These are phyloP conservation scores for Bacidia gigantensis DNA, from an alignment of 495 filamentous ascomycete genomes.

Conservation along the genomic window DNA sequence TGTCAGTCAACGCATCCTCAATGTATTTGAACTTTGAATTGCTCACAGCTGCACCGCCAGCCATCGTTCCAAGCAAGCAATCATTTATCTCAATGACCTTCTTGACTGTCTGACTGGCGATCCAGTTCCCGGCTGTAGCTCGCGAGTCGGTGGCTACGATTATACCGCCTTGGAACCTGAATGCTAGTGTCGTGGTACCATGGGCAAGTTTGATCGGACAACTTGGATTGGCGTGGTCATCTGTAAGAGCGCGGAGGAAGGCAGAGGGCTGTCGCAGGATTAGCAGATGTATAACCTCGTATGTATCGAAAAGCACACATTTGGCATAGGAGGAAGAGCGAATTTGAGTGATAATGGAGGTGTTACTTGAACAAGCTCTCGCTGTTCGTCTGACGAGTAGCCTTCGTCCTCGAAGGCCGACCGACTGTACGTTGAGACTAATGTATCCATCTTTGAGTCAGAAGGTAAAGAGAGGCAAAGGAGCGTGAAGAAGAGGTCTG, in stretches of 20 bases:
- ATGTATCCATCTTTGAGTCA: slow-evolving; percentile 57
- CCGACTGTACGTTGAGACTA: slow-evolving; percentile 79
- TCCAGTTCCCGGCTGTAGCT: slow-evolving; percentile 95
- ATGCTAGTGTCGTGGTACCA: slow-evolving; percentile 96
- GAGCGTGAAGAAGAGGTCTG: neutral
- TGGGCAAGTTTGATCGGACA: slow-evolving; percentile 99
- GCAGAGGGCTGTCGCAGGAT: slow-evolving; percentile 50
- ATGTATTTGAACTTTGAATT: slow-evolving; percentile 7
- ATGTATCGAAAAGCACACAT: slow-evolving; percentile 36
- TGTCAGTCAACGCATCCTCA: slow-evolving; percentile 9
- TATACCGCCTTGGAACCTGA: slow-evolving; percentile 94
- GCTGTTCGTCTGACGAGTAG: slow-evolving; percentile 59
- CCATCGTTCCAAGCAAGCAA: slow-evolving; percentile 91
- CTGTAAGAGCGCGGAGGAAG: slow-evolving; percentile 92
- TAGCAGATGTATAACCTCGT: slow-evolving; percentile 4
- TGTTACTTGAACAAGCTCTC: slow-evolving; percentile 51
- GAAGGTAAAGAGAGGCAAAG: neutral
- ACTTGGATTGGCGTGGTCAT: slow-evolving; percentile 89
- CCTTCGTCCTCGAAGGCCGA: slow-evolving; percentile 58
- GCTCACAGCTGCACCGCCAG: slow-evolving; percentile 82
- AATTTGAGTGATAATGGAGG: slow-evolving; percentile 77
- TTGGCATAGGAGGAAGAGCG: slow-evolving; percentile 81
- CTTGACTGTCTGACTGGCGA: slow-evolving; percentile 97
- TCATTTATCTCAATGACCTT: slow-evolving; percentile 95
- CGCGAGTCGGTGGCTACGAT: slow-evolving; percentile 96